These are phyloP conservation scores for Neurospora sp. DNA, from an alignment of 495 filamentous ascomycete species.

Conservation along the genomic window DNA sequence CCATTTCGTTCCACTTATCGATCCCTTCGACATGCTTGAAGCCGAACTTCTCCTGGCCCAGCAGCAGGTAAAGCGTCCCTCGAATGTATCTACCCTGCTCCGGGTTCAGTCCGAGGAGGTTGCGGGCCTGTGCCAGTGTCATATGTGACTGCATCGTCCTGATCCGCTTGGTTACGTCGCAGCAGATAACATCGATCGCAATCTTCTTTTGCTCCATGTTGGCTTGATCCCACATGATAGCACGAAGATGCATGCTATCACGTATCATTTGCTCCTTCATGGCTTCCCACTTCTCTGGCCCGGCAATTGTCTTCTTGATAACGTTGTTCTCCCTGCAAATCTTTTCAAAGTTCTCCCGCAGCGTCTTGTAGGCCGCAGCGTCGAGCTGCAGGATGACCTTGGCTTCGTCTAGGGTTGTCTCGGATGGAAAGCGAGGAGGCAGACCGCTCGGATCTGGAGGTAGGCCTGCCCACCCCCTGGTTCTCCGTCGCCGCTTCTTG, in stretches of 20 bases:
- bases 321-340: constrained; percentile 59
- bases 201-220: constrained; percentile 41
- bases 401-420: constrained; percentile 72
- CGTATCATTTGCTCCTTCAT: constrained; percentile 60
- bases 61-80: constrained; percentile 53
- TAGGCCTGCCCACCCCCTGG: constrained; percentile 58
- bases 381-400: constrained; percentile 60
- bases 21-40: constrained; percentile 61
- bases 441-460: constrained; percentile 59
- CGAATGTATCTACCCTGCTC: constrained; percentile 57
- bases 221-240: constrained; percentile 44
- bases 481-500: constrained; percentile 63
- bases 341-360: constrained; percentile 56
- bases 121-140: constrained; percentile 65
- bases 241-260: constrained; percentile 54
- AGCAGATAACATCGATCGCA: constrained; percentile 68
- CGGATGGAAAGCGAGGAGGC: constrained; percentile 69
- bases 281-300: constrained; percentile 61
- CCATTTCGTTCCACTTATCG: constrained; percentile 63
- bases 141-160: constrained; percentile 51
- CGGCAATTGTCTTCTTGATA: constrained; percentile 64
- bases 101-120: constrained; percentile 61
- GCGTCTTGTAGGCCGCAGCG: constrained; percentile 47
- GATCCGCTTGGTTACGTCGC: constrained; percentile 75
- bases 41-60: constrained; percentile 62